Conservation (phyloP, 2,329 filamentous ascomycete genomes). For the Elsinoe perseae region DNA sequence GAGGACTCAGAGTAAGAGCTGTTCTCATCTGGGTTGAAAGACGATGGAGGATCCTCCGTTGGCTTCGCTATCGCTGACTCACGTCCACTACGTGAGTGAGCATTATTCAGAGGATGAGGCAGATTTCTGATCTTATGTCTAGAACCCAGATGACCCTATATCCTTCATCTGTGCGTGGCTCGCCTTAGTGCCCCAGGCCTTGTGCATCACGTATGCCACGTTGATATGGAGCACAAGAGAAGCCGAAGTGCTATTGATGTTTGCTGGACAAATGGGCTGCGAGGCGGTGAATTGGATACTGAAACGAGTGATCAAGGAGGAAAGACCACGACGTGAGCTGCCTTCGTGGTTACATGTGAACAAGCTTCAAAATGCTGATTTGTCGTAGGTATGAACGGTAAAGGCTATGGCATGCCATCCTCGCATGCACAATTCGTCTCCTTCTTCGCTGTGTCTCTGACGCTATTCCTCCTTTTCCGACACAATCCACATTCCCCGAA, state of each 20-base stretch:
- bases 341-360: not conserved
- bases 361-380: no score
- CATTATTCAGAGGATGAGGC: not conserved
- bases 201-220: slow-evolving; percentile 83
- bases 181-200: slow-evolving; percentile 82
- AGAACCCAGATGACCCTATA: slow-evolving; percentile 79
- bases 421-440: slow-evolving; percentile 93
- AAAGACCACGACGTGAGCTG: slow-evolving; percentile 66
- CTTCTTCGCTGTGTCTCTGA: slow-evolving; percentile 80
- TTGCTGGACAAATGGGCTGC: slow-evolving; percentile 82
- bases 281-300: slow-evolving; percentile 84
- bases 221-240: slow-evolving; percentile 88
- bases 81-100: slow-evolving; percentile 80
- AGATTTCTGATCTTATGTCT: slow-evolving; percentile 12
- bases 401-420: slow-evolving; percentile 95
- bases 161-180: slow-evolving; percentile 90
- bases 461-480: slow-evolving; percentile 75
- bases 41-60: slow-evolving; percentile 51
- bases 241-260: slow-evolving; percentile 80
- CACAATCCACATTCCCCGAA: slow-evolving; percentile 52
- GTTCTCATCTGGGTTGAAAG: no score
- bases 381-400: slow-evolving; percentile 60
- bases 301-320: slow-evolving; percentile 87
- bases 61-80: slow-evolving; percentile 85
- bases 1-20: not conserved